phyloP scores from a whole-genome alignment of 164 flowering plant genomes.

The Vitis cinerea region DNA sequence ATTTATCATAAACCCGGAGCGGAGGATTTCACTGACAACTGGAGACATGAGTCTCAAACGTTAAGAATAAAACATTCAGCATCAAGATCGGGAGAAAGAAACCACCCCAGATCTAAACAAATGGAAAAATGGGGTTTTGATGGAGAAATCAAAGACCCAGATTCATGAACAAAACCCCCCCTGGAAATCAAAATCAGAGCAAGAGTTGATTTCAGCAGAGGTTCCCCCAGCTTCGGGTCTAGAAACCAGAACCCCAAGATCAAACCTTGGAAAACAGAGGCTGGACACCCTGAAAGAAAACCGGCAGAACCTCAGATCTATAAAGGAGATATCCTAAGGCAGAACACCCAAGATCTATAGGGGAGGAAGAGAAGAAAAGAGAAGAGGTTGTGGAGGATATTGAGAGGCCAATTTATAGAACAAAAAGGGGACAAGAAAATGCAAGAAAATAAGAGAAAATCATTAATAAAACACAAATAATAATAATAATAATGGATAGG shows the following conservation, averaged over 20 bases:
- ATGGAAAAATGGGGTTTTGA: conserved; percentile 11
- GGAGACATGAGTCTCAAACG: conserved; percentile 69
- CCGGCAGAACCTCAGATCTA: conserved; percentile 3
- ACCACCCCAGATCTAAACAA: not conserved
- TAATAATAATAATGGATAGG: conserved; percentile 1
- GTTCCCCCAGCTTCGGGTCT: too few relatives aligned
- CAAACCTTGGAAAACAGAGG: not conserved
- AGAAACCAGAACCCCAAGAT: not conserved
- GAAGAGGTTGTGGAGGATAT: conserved; percentile 42
- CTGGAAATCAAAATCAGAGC: not conserved
- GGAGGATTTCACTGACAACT: conserved; percentile 73
- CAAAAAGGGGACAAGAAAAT: conserved; percentile 14
- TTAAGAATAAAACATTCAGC: conserved; percentile 31
- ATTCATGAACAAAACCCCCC: conserved; percentile 3
- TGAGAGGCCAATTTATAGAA: conserved; percentile 49
- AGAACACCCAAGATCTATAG: conserved; percentile 3
- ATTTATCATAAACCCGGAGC: conserved; percentile 66
- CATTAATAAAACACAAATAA: not conserved
- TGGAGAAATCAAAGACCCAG: not conserved
- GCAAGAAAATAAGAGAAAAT: conserved; percentile 3
- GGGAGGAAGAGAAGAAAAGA: conserved; percentile 23
- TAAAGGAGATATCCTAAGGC: conserved; percentile 11
- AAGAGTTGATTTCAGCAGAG: too few relatives aligned
- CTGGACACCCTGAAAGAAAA: not conserved
- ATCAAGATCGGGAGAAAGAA: conserved; percentile 9